phyloP scores from a whole-genome alignment of 352 stramenopile genomes.

The Phytophthora constricta region DNA sequence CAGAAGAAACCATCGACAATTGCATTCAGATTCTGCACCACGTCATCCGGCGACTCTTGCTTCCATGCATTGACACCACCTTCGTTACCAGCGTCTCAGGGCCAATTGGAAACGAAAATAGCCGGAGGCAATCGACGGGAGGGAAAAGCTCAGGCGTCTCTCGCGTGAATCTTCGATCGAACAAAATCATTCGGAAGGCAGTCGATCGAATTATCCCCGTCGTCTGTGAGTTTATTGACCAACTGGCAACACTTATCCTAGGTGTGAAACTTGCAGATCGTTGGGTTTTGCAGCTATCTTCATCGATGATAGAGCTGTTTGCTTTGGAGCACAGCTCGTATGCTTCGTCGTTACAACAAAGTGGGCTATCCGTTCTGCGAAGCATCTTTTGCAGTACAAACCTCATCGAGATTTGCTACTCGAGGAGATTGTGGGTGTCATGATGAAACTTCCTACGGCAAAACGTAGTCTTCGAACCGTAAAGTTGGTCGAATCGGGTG shows the following conservation, averaged over 20 bases:
- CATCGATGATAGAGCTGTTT: slow-evolving; percentile 74
- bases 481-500: slow-evolving; percentile 61
- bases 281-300: slow-evolving; percentile 78
- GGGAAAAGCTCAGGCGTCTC: slow-evolving; percentile 23
- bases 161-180: slow-evolving; percentile 53
- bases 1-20: slow-evolving; percentile 85
- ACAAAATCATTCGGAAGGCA: slow-evolving; percentile 55
- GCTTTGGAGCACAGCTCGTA: slow-evolving; percentile 69
- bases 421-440: slow-evolving; percentile 71
- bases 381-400: slow-evolving; percentile 69
- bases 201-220: slow-evolving; percentile 71
- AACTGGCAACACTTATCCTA: slow-evolving; percentile 60
- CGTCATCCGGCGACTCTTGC: slow-evolving; percentile 57
- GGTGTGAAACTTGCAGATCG: slow-evolving; percentile 78
- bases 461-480: slow-evolving; percentile 78
- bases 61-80: slow-evolving; percentile 74
- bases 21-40: slow-evolving; percentile 76
- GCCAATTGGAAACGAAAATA: slow-evolving; percentile 15
- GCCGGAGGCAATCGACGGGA: slow-evolving; percentile 12
- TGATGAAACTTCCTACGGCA: slow-evolving; percentile 76
- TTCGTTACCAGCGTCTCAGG: slow-evolving; percentile 39
- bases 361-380: slow-evolving; percentile 61
- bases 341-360: slow-evolving; percentile 68
- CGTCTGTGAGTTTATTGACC: slow-evolving; percentile 78
- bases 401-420: slow-evolving; percentile 67